Evolutionary conservation across 2,329 filamentous ascomycete genomes (phyloP), one percentile per base, ranked within the genome.

Genomic region (Scedosporium aurantiacum): DNA sequence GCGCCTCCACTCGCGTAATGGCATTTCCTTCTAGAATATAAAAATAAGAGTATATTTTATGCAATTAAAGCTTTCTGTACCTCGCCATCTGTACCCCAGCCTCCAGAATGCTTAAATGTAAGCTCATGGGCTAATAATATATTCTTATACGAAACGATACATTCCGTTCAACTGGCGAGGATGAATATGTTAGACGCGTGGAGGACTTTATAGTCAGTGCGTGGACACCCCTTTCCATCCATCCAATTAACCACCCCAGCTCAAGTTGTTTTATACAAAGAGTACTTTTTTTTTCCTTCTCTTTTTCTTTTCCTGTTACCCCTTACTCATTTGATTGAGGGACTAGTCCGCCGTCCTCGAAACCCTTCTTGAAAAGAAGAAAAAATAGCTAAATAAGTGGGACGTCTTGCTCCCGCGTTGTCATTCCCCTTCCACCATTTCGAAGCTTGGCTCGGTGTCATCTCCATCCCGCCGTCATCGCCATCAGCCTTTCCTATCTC

Each of bases 171-270:
- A 10, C 21, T 21, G n/a, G 47, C 47, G 47, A 52, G 10, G 21
- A 52, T 25, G 43, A 47, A 32, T 32, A 32, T 47, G 10, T n/a
- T 18, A 27, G 47, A 52, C 47, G 47, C 47, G 47, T 52, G n/a
- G n/a, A 14, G 21, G 14, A 12, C n/a, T 14, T 6, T 50, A n/a
- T 28, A 10, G 57, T 60, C 57, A 60, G 57, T 60, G 57, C 57
- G 57, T 37, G 5, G 32, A 28, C 41, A 16, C 57, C 57, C 57
- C 57, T 60, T 60, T 60, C 57, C 57, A 60, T 25, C 25, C 57
- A 52, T 52, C 47, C 47, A 50, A 28, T 60, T 32, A 41, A 50
- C 41, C 57, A 60, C 37, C 21, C 18, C 41, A 58, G 57, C 57
- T 43, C 32, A 21, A 45, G 14, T 28, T 55, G 25, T 45, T 58